phyloP scores from a whole-genome alignment of 441 rosid species.

The Melianthus villosus region DNA sequence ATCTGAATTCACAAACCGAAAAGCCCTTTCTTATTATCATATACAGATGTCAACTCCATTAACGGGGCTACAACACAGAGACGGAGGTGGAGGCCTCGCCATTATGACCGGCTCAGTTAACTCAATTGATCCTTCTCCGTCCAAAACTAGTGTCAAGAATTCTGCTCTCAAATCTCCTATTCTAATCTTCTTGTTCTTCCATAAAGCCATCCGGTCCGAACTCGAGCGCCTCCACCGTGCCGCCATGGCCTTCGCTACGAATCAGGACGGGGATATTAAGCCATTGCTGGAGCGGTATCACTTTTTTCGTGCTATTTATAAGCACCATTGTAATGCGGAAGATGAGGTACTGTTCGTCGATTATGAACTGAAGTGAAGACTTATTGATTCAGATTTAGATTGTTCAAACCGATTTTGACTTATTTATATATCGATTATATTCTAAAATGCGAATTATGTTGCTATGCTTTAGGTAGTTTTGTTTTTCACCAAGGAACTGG shows the following conservation, averaged over 20 bases:
- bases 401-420: too few relatives aligned
- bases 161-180: conserved; percentile 40
- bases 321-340: conserved; percentile 56
- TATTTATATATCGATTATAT: too few relatives aligned
- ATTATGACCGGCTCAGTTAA: neutral
- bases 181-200: conserved; percentile 43
- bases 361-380: too few relatives aligned
- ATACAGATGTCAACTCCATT: conserved; percentile 1
- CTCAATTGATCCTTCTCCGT: conserved; percentile 6
- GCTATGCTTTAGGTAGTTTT: too few relatives aligned
- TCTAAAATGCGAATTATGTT: too few relatives aligned
- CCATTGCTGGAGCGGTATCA: conserved; percentile 35
- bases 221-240: conserved; percentile 49
- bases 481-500: too few relatives aligned
- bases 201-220: conserved; percentile 49
- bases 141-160: conserved; percentile 16
- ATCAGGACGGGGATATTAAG: conserved; percentile 27
- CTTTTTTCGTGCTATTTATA: conserved; percentile 44
- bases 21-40: neutral
- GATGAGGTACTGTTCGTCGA: conserved; percentile 56
- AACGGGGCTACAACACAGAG: neutral
- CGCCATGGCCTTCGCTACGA: conserved; percentile 49
- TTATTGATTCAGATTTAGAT: too few relatives aligned
- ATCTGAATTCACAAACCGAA: neutral
- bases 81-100: conserved; percentile 3